Evolutionary conservation across 208 protist genomes (phyloP).

Genomic region (Leptomonas pyrrhocoris): DNA sequence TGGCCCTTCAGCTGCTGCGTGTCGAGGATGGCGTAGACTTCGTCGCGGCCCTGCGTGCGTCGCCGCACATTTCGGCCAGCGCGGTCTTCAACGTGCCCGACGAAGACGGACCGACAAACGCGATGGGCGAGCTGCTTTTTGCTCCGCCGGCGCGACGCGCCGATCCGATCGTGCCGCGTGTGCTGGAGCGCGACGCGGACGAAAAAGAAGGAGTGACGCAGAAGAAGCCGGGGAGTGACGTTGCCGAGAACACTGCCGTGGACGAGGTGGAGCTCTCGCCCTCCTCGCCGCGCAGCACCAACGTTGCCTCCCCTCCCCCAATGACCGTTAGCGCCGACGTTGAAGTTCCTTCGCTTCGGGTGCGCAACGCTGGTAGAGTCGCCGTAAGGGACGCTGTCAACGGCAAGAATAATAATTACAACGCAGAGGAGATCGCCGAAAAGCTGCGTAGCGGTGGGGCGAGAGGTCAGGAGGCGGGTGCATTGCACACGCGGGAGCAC

Average conservation of each 20-base stretch:
- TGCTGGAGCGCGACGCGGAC: constrained; percentile 7
- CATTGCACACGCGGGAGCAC: not conserved
- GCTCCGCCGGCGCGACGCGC: constrained; percentile 8
- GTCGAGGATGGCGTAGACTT: constrained; percentile 26
- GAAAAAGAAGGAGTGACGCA: not conserved
- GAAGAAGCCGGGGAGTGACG: not conserved
- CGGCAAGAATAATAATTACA: not conserved
- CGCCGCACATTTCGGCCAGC: not conserved
- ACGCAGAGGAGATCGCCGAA: not conserved
- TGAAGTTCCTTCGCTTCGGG: no score
- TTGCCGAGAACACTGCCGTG: not conserved
- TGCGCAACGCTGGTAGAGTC: no score
- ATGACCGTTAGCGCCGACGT: no score
- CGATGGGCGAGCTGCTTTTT: constrained; percentile 5
- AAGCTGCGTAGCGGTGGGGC: not conserved
- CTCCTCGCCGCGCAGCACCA: constrained; percentile 16
- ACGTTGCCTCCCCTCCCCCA: not conserved
- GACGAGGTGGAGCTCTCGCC: constrained; percentile 22
- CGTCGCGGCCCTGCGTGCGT: constrained; percentile 22
- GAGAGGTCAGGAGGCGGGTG: not conserved
- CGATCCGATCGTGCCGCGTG: constrained; percentile 13
- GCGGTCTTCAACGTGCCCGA: constrained; percentile 24
- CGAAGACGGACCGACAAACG: constrained; percentile 17
- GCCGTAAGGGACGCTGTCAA: not conserved
- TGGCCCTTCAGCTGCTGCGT: constrained; percentile 33